phyloP scores from a whole-genome alignment of 768 basidiomycete genomes.

The Scleroderma citrinum region DNA sequence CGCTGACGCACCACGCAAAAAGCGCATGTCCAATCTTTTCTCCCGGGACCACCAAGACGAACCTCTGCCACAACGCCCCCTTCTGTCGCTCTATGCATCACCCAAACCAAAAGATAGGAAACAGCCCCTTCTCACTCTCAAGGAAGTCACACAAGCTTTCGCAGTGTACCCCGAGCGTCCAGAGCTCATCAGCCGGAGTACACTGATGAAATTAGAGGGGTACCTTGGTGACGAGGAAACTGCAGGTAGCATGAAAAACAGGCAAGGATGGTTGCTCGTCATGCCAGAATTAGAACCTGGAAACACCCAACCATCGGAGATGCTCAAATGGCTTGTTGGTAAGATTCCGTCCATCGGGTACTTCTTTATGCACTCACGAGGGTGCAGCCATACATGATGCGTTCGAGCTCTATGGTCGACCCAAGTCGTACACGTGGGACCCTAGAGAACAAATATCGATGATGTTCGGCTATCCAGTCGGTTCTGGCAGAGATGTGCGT shows the following conservation, averaged over 20 bases:
- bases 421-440: conserved; percentile 84
- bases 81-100: conserved; percentile 55
- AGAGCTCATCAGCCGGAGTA: conserved; percentile 82
- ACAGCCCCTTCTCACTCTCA: conserved; percentile 64
- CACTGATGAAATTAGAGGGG: conserved; percentile 90
- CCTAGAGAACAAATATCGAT: conserved; percentile 73
- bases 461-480: conserved; percentile 94
- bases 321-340: conserved; percentile 91
- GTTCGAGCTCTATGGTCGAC: conserved; percentile 86
- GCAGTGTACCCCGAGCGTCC: conserved; percentile 96
- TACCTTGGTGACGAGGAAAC: conserved; percentile 72
- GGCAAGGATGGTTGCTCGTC: conserved; percentile 82
- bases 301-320: conserved; percentile 64
- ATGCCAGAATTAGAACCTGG: conserved; percentile 82
- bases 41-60: conserved; percentile 40
- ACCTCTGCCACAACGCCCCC: conserved; percentile 29
- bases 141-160: conserved; percentile 75
- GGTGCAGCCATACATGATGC: conserved; percentile 72
- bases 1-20: conserved; percentile 28
- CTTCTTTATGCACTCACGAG: conserved; percentile 6
- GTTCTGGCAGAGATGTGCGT: conserved; percentile 75
- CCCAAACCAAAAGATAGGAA: conserved; percentile 71
- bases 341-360: conserved; percentile 22
- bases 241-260: conserved; percentile 54
- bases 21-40: conserved; percentile 62